Percentiles rank a stretch among this genome's conserved stretches.
These are phyloP conservation scores for Ballota nigra DNA, from an alignment of 257 asterid species.

Conservation along the genomic window DNA sequence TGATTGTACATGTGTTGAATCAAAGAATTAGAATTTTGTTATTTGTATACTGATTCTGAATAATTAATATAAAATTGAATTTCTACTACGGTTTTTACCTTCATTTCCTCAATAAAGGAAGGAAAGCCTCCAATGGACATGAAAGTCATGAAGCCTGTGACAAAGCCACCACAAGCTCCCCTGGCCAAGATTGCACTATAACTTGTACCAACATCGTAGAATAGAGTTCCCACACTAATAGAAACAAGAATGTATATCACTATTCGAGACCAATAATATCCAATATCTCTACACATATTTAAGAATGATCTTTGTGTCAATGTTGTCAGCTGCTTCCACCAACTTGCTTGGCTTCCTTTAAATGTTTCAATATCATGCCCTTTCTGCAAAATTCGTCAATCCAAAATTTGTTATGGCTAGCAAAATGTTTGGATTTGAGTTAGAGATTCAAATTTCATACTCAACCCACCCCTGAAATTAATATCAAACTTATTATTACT, in stretches of 20 bases:
- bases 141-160: conserved; percentile 93
- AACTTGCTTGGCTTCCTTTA: conserved; percentile 84
- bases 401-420: too few species aligned
- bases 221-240: conserved; percentile 79
- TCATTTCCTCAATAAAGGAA: conserved; percentile 95
- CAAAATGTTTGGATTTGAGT: too few species aligned
- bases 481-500: too few species aligned
- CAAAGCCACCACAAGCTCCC: conserved; percentile 97
- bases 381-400: conserved; percentile 44
- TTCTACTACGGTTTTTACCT: too few species aligned
- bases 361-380: conserved; percentile 52
- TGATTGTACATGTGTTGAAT: too few species aligned
- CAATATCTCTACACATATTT: conserved; percentile 82
- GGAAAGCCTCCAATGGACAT: conserved; percentile 99
- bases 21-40: too few species aligned
- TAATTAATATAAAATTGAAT: too few species aligned
- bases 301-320: conserved; percentile 71
- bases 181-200: conserved; percentile 84
- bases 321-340: conserved; percentile 82
- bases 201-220: conserved; percentile 83
- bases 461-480: too few species aligned
- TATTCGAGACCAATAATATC: conserved; percentile 90
- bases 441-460: too few species aligned
- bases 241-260: conserved; percentile 69
- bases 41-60: too few species aligned